A percentile compares a stretch with the other conserved stretches of the same genome.
These are phyloP conservation scores for Eucalyptus dawsonii DNA, from an alignment of 345 rosid species.

Conservation along the genomic window DNA sequence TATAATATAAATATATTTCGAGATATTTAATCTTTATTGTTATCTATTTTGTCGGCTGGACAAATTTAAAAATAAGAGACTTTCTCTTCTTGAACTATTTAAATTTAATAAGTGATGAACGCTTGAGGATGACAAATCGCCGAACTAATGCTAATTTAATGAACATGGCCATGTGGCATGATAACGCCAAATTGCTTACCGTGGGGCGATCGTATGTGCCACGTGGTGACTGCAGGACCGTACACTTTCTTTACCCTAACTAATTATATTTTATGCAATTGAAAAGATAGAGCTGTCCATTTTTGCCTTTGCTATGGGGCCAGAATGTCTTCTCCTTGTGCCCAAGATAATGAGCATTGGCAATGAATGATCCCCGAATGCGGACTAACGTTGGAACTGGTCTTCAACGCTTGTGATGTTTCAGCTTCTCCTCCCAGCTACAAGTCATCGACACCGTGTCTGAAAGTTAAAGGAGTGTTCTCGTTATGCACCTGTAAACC, in stretches of 20 bases:
- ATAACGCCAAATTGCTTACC: neutral
- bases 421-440: neutral
- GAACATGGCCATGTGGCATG: neutral
- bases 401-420: neutral
- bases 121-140: neutral
- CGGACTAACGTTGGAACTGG: neutral
- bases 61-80: neutral
- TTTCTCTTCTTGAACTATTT: neutral
- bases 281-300: neutral
- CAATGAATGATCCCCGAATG: neutral
- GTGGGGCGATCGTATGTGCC: fast-evolving
- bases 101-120: neutral
- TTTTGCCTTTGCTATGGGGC: neutral
- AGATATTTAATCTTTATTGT: too few species aligned
- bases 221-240: neutral
- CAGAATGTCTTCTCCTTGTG: too few species aligned
- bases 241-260: neutral
- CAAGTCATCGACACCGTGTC: neutral
- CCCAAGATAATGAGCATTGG: neutral
- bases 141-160: neutral
- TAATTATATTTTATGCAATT: neutral
- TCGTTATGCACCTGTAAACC: neutral
- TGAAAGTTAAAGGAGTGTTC: neutral
- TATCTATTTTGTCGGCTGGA: too few species aligned
- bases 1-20: too few species aligned